Evolutionary conservation across 805 yeast genomes (phyloP), one percentile per base, ranked within the genome.

Genomic region (Cyberlindnera meyerae): DNA sequence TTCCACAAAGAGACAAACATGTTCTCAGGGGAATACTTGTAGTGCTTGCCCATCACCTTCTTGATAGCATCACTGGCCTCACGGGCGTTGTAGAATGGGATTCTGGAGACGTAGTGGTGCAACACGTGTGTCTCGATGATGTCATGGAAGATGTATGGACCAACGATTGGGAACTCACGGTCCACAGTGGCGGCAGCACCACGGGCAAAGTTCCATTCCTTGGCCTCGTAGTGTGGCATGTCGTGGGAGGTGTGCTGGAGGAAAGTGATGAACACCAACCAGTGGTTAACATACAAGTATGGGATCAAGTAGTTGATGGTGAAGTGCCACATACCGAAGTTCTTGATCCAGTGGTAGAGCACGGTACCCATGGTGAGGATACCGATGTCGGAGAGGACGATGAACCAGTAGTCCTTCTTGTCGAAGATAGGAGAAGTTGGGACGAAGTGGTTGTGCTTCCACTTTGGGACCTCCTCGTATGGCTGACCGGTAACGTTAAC

Each of bases 111-210:
- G 61, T 75, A 86, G 64, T 86, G 95, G 66, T 86, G 95, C 52
- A 82, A 70, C 35, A 86, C 95, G 58, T 86, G 95, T 36, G 95
- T 86, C 66, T 86, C 95, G 55, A 85, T 84, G 54, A 86, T 86
- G 60, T 82, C 94, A 62, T 86, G 95, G 78, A 85, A 81, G 54
- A 84, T 68, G 70, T 76, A 75, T 58, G 74, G 71, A 39, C 81
- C 82, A 36, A 76, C 56, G 42, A 76, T 73, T 9, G 81, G 81
- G 54, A 68, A 75, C 45, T 76, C 66, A 58, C 82, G 66, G 55
- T 76, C 82, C 44, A 76, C 73, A 25, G 82, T 76, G 30, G 80
- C 74, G 44, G 81, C 81, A 8, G 82, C 80, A 56, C 82, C 82
- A 52, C 77, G 65, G 39, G 81, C 81, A 48, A 76, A 76, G 40